phyloP scores from a whole-genome alignment of 1,284 basidiomycete species.

The Xerocomus subilludens region DNA sequence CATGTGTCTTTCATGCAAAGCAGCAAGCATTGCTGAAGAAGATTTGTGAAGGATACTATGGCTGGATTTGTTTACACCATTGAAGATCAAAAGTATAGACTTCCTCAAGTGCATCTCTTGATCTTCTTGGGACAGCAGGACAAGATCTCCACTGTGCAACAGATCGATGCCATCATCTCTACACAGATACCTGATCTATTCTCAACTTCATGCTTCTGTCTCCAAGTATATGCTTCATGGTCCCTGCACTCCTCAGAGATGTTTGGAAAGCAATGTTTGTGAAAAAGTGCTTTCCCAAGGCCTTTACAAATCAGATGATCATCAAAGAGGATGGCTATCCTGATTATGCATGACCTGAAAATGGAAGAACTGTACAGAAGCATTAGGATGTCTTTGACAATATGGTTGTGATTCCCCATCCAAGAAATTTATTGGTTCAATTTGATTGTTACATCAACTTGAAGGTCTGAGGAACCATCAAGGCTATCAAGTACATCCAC shows the following conservation, averaged over 20 bases:
- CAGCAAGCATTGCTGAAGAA: constrained; percentile 54
- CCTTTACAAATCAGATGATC: background rate
- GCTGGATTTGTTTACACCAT: constrained; percentile 36
- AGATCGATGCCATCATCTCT: too few species aligned
- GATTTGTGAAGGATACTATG: constrained; percentile 29
- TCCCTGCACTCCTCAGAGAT: constrained; percentile 26
- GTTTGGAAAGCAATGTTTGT: constrained; percentile 21
- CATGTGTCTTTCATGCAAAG: constrained; percentile 60
- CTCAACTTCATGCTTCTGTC: too few species aligned
- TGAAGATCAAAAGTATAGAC: constrained; percentile 32
- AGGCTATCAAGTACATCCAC: constrained; percentile 56
- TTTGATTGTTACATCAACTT: constrained; percentile 59
- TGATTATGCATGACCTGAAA: constrained; percentile 28
- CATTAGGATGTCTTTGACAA: constrained; percentile 12
- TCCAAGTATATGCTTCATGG: constrained; percentile 32
- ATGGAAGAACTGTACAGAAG: constrained; percentile 29
- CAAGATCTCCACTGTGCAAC: too few species aligned
- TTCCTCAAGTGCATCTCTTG: too few species aligned
- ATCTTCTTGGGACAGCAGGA: too few species aligned
- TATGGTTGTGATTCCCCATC: constrained; percentile 19
- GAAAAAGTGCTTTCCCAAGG: constrained; percentile 27
- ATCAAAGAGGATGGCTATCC: constrained; percentile 34
- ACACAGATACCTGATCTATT: too few species aligned
- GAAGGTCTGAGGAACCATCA: constrained; percentile 48
- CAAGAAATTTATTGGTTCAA: constrained; percentile 27